These are phyloP conservation scores for Caloboletus firmus DNA, from an alignment of 1,284 basidiomycete species.

Conservation along the genomic window DNA sequence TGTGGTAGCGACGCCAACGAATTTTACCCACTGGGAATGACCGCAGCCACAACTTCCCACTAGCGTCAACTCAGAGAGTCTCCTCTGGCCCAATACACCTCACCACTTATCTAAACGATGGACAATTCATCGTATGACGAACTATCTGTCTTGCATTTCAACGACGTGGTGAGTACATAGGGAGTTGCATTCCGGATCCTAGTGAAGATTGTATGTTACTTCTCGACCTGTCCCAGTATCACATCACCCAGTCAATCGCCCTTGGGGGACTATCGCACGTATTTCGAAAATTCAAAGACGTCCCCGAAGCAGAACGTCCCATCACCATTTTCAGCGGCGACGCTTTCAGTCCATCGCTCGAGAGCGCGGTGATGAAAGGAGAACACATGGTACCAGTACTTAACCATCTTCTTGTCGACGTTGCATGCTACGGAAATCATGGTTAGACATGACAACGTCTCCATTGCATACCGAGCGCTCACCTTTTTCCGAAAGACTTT, in stretches of 20 bases:
- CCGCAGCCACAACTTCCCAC: neutral
- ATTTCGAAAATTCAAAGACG: conserved; percentile 3
- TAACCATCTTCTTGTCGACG: conserved; percentile 16
- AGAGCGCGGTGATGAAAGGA: conserved; percentile 21
- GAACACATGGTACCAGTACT: conserved; percentile 11
- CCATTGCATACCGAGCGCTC: neutral
- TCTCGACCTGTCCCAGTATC: conserved; percentile 3
- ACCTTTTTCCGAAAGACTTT: conserved; percentile 4
- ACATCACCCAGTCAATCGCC: conserved; percentile 5
- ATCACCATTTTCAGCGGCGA: conserved; percentile 18
- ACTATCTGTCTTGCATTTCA: conserved; percentile 8
- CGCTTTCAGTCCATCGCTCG: conserved; percentile 19
- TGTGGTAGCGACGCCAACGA: neutral
- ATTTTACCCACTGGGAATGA: neutral
- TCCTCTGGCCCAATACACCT: neutral
- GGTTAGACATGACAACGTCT: neutral
- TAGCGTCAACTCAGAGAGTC: neutral
- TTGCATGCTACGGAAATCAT: conserved; percentile 12
- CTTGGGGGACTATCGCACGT: conserved; percentile 4
- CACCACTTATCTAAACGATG: neutral
- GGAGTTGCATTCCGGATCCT: neutral
- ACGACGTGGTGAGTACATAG: conserved; percentile 18
- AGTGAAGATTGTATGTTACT: neutral
- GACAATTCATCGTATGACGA: conserved; percentile 1
- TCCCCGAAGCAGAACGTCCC: neutral